Conservation (phyloP, 768 basidiomycete genomes). For the Galerina marginata region DNA sequence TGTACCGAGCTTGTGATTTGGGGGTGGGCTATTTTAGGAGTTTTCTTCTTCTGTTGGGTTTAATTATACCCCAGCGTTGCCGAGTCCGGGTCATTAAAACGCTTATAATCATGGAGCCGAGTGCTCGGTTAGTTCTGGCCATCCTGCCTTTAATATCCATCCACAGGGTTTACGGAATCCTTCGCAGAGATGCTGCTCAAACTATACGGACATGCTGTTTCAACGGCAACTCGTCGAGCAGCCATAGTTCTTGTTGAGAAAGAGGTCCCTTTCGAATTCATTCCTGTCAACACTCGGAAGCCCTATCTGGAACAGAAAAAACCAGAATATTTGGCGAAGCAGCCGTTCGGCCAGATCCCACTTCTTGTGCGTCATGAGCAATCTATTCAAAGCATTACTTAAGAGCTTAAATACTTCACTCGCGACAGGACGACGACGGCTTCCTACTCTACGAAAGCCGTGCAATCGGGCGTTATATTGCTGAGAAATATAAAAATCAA, state of each 20-base stretch:
- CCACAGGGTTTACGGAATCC: too few species aligned
- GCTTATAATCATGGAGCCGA: too few species aligned
- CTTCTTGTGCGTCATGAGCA: conserved; percentile 48
- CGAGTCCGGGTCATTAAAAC: too few species aligned
- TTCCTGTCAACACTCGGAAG: conserved; percentile 43
- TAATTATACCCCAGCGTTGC: too few species aligned
- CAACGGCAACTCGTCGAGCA: conserved; percentile 56
- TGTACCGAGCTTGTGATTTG: too few species aligned
- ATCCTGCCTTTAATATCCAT: too few species aligned
- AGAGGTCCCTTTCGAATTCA: conserved; percentile 57
- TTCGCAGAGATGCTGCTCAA: conserved; percentile 46
- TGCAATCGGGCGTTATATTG: conserved; percentile 66
- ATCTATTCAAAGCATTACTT: conserved; percentile 20
- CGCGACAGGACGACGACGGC: conserved; percentile 59
- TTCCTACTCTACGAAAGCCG: conserved; percentile 70
- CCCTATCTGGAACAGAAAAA: conserved; percentile 48
- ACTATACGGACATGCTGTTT: conserved; percentile 44
- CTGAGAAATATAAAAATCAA: conserved; percentile 55
- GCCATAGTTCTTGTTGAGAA: conserved; percentile 57
- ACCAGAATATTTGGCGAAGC: conserved; percentile 46
- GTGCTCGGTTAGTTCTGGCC: too few species aligned
- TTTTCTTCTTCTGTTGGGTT: too few species aligned
- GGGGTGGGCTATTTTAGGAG: too few species aligned
- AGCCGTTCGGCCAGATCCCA: conserved; percentile 71
- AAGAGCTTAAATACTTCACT: neutral